A percentile compares a stretch with the other conserved stretches of the same genome.
Conservation (phyloP, 2,329 filamentous ascomycete species). For the Stemphylium beticola region DNA sequence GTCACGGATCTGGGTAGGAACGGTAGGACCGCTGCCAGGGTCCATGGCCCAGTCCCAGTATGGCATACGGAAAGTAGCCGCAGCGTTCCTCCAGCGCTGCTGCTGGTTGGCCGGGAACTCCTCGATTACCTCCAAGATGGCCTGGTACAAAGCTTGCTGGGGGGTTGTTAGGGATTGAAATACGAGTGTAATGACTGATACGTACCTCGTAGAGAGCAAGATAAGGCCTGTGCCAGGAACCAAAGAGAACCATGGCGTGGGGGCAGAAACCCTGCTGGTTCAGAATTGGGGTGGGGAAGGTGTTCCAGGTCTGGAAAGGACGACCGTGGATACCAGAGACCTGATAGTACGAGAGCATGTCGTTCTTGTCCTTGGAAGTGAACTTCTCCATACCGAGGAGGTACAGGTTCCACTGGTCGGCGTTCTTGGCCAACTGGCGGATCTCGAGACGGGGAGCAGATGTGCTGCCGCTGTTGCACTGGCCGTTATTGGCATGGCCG, state of each 20-base stretch:
- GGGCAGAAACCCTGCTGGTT: conserved; percentile 74
- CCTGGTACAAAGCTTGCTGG: conserved; percentile 52
- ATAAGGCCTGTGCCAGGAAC: conserved; percentile 85
- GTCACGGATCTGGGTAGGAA: conserved; percentile 48
- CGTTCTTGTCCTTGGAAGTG: conserved; percentile 68
- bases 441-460: conserved; percentile 67
- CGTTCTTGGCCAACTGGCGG: conserved; percentile 65
- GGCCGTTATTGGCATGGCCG: conserved; percentile 29
- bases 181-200: not conserved
- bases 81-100: conserved; percentile 50
- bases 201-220: conserved; percentile 66
- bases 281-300: conserved; percentile 47
- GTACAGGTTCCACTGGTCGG: conserved; percentile 77
- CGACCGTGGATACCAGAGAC: conserved; percentile 81
- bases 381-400: conserved; percentile 76
- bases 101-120: conserved; percentile 50
- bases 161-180: not conserved
- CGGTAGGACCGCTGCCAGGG: conserved; percentile 36
- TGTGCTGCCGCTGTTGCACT: conserved; percentile 34
- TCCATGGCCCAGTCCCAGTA: conserved; percentile 58
- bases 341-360: conserved; percentile 76
- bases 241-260: conserved; percentile 77
- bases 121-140: conserved; percentile 51
- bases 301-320: conserved; percentile 67
- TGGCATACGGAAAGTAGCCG: conserved; percentile 51